These are phyloP conservation scores for Cryptosporidium sp. DNA, from an alignment of 169 alveolate species.

Conservation along the genomic window DNA sequence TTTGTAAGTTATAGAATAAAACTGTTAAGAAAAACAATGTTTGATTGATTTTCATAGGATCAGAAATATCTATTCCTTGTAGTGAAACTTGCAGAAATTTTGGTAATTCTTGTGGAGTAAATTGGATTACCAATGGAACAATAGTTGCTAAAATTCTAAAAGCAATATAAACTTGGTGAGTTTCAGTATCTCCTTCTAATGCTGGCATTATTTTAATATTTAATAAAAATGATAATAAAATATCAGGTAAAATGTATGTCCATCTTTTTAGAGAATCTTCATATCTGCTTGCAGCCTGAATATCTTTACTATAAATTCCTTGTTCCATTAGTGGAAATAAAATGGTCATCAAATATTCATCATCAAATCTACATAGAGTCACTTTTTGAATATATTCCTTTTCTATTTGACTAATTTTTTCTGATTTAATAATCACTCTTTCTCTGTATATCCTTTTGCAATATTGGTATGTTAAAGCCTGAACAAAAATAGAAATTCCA, in stretches of 20 bases:
- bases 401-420: not conserved
- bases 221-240: conserved; percentile 23
- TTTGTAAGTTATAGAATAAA: conserved; percentile 41
- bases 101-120: conserved; percentile 56
- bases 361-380: conserved; percentile 59
- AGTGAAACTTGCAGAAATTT: conserved; percentile 34
- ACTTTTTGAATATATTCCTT: not conserved
- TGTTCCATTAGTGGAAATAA: conserved; percentile 66
- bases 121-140: conserved; percentile 57
- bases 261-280: conserved; percentile 69
- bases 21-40: conserved; percentile 36
- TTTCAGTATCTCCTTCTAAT: conserved; percentile 40
- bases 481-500: conserved; percentile 55
- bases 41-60: conserved; percentile 65
- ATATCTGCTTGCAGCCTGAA: conserved; percentile 46
- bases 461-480: conserved; percentile 67
- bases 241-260: conserved; percentile 64
- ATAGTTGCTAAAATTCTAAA: conserved; percentile 56
- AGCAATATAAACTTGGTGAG: conserved; percentile 64
- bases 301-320: conserved; percentile 67
- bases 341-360: conserved; percentile 43
- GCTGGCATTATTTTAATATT: conserved; percentile 62
- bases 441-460: conserved; percentile 68
- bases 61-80: conserved; percentile 68
- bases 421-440: not conserved